These are phyloP conservation scores for Sarocladium kiliense DNA, from an alignment of 2,329 filamentous ascomycete species.

Conservation along the genomic window DNA sequence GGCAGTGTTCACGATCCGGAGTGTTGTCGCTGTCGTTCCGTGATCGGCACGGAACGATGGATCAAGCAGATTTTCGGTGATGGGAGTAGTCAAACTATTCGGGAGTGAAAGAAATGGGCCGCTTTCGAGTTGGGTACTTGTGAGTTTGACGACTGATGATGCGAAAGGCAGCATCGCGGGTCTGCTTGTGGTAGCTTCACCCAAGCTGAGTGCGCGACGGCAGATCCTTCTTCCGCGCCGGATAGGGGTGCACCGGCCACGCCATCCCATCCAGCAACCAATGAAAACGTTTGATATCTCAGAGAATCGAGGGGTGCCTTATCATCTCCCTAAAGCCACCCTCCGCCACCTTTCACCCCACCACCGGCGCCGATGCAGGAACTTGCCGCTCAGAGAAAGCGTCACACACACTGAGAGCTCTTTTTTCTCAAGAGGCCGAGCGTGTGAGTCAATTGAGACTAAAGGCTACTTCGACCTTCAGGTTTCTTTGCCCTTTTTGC, in stretches of 20 bases:
- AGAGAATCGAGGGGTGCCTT: neutral
- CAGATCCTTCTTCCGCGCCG: neutral
- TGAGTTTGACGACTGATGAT: neutral
- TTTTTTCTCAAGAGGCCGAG: slow-evolving; percentile 5
- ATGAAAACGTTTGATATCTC: neutral
- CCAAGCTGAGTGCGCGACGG: neutral
- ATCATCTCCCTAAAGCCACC: neutral
- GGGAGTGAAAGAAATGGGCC: neutral
- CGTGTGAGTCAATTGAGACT: slow-evolving; percentile 2
- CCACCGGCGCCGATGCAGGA: slow-evolving; percentile 5
- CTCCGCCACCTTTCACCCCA: slow-evolving; percentile 9
- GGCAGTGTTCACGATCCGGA: no score
- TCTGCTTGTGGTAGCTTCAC: neutral
- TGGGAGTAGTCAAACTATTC: no score
- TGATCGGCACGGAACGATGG: no score
- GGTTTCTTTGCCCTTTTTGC: slow-evolving; percentile 4
- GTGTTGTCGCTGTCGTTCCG: no score
- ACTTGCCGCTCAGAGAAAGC: neutral
- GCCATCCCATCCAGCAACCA: neutral
- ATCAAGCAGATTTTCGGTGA: no score
- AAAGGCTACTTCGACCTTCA: neutral
- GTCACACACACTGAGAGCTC: slow-evolving; percentile 8
- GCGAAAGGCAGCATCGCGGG: neutral
- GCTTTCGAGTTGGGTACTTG: neutral
- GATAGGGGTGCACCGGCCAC: neutral